These are phyloP conservation scores for Wickerhamiella hasegawae DNA, from an alignment of 805 yeast species.

Conservation along the genomic window DNA sequence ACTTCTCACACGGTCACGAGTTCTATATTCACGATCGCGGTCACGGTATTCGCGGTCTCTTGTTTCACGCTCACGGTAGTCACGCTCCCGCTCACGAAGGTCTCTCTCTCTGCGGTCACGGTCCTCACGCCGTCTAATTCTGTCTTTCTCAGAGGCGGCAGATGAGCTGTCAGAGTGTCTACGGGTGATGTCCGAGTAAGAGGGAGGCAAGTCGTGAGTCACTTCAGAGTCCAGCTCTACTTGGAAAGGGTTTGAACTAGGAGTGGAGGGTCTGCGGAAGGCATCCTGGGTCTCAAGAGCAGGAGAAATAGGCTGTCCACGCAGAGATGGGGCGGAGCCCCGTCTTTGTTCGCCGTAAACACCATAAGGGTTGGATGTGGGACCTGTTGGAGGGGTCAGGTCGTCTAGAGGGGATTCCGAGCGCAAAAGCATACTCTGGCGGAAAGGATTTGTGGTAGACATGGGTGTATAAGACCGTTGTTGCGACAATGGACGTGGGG, in stretches of 20 bases:
- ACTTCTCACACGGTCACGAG: too few species aligned
- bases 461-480: not conserved
- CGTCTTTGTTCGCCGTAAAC: not conserved
- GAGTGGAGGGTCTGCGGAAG: conserved; percentile 1
- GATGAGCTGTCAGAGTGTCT: conserved; percentile 7
- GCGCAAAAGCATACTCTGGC: conserved; percentile 15
- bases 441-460: conserved; percentile 13
- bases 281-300: not conserved
- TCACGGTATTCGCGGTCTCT: conserved; percentile 7
- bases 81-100: too few species aligned
- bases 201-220: not conserved
- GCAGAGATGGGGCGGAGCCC: not conserved
- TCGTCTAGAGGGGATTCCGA: conserved; percentile 18
- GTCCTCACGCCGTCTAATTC: conserved; percentile 10
- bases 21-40: not conserved
- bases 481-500: not conserved
- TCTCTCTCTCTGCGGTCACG: conserved; percentile 14
- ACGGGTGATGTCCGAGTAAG: conserved; percentile 10
- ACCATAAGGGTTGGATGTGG: conserved; percentile 2
- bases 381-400: not conserved
- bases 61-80: conserved; percentile 13
- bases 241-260: not conserved
- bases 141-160: conserved; percentile 6
- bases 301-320: too few species aligned
- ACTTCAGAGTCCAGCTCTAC: not conserved